Evolutionary conservation across 306 rosid genomes (phyloP).

Genomic region (Fragaria vesca): DNA sequence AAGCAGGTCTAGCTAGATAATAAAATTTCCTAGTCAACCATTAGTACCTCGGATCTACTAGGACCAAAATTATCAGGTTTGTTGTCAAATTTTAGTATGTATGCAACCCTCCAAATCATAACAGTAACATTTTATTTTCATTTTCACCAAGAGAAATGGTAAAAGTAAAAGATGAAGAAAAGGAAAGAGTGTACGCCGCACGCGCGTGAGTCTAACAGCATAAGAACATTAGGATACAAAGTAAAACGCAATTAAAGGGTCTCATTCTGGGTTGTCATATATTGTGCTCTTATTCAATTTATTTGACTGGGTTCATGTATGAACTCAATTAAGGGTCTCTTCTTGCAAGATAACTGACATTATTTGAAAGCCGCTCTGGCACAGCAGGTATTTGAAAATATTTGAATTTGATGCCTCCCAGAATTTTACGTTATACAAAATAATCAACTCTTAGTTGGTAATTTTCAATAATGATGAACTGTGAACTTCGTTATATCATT

Average conservation of each 20-base stretch:
- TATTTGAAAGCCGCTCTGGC: neutral
- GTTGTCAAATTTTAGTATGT: neutral
- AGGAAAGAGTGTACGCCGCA: neutral
- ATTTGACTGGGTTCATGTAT: neutral
- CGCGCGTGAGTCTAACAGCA: neutral
- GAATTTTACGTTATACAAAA: too few species aligned
- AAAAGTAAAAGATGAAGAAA: too few species aligned
- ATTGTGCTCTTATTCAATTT: neutral
- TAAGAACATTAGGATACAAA: neutral
- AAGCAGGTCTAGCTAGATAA: neutral
- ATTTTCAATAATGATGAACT: neutral
- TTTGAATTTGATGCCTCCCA: too few species aligned
- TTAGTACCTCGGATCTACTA: neutral
- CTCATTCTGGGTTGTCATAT: neutral
- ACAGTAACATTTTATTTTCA: too few species aligned
- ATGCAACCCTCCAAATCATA: neutral
- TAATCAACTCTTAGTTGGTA: neutral
- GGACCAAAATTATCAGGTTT: neutral
- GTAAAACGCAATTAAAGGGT: neutral
- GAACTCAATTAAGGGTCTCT: neutral
- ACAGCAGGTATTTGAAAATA: neutral
- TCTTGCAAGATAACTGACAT: too few species aligned
- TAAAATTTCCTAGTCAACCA: neutral
- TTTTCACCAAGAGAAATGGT: neutral
- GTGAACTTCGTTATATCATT: neutral